Evolutionary conservation across 1,139 yeast species (phyloP), one percentile per base, ranked within the genome.

Genomic region (Geotrichum aggregatum): DNA sequence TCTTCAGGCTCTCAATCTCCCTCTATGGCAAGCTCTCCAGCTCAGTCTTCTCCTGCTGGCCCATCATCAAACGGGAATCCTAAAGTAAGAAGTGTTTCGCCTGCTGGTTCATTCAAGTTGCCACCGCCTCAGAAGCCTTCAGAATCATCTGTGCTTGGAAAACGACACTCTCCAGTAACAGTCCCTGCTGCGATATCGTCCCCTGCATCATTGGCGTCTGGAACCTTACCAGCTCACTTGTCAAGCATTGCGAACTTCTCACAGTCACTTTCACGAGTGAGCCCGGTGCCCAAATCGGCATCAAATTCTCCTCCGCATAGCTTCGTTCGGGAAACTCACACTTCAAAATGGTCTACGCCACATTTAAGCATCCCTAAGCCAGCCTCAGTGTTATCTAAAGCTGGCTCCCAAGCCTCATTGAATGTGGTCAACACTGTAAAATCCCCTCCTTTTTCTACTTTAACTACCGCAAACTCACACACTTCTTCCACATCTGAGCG

Each of bases 11-110:
- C 28, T 8, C 28, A 24, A 8, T 24, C 28, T 24, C 28, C 65
- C 58, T 21, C 59, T 7, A 13, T 60, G 55, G 54, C 57, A 60
- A 46, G 53, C 54, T 39, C 59, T 24, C 28, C 59, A 59, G 61
- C 64, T 70, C 30, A n/a, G 19, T 14, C 28, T 35, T 47, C 18
- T 51, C 36, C 49, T 31, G 33, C 19, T 33, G 41, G 34, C 33
- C 33, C 28, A 21, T 43, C 45, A 6, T 19, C 42, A 11, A 13
- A 13, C 18, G 36, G 18, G 35, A 3, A 35, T 28, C 6, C 36
- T 10, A 10, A 18, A 3, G 16, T 3, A 4, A 34, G 34, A 7
- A 41, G 40, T 16, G 33, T n/a, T 18, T 34, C 51, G 24, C 41
- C 51, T 1, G 28, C 47, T 19, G 33, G 18, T 2, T 13, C 41